Percentiles rank a stretch among this genome's conserved stretches.
These are phyloP conservation scores for Calonectria hawksworthii DNA, from an alignment of 2,329 filamentous ascomycete species.

Conservation along the genomic window DNA sequence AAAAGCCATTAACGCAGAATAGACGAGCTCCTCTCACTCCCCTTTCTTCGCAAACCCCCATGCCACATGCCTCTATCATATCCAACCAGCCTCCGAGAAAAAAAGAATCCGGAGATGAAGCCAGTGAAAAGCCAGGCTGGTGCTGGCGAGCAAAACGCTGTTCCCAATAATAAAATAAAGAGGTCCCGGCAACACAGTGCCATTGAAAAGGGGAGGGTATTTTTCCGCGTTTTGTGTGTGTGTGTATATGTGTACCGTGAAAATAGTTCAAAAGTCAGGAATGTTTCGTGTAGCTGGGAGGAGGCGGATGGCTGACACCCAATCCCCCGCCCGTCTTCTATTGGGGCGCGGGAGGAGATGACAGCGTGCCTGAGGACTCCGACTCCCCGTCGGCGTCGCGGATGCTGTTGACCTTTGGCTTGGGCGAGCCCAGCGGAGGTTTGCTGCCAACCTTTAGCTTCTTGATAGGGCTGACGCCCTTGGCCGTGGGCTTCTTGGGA, in stretches of 20 bases:
- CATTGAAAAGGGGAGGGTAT: background rate
- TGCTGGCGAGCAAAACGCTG: background rate
- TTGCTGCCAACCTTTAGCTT: slow-evolving; percentile 60
- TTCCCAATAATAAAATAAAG: background rate
- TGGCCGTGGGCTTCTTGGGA: slow-evolving; percentile 53
- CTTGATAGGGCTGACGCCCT: slow-evolving; percentile 57
- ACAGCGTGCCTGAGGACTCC: slow-evolving; percentile 69
- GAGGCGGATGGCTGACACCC: background rate
- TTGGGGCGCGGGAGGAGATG: slow-evolving; percentile 61
- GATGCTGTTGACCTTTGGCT: slow-evolving; percentile 60
- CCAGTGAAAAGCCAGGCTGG: slow-evolving; percentile 16
- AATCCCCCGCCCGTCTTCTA: slow-evolving; percentile 3
- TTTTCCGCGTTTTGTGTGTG: background rate
- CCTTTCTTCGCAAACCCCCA: slow-evolving; percentile 28
- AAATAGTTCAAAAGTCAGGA: background rate
- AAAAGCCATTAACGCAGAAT: background rate
- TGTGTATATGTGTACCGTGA: slow-evolving; percentile 1
- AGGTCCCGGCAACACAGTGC: background rate
- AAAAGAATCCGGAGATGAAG: slow-evolving; percentile 7
- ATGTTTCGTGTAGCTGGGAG: background rate
- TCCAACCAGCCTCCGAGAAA: slow-evolving; percentile 36
- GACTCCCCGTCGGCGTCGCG: slow-evolving; percentile 65
- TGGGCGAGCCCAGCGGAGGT: slow-evolving; percentile 62
- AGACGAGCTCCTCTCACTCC: slow-evolving; percentile 1
- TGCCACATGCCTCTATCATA: slow-evolving; percentile 44